Evolutionary conservation across 2,329 filamentous ascomycete species (phyloP).

Genomic region (Xylariaceae sp.): DNA sequence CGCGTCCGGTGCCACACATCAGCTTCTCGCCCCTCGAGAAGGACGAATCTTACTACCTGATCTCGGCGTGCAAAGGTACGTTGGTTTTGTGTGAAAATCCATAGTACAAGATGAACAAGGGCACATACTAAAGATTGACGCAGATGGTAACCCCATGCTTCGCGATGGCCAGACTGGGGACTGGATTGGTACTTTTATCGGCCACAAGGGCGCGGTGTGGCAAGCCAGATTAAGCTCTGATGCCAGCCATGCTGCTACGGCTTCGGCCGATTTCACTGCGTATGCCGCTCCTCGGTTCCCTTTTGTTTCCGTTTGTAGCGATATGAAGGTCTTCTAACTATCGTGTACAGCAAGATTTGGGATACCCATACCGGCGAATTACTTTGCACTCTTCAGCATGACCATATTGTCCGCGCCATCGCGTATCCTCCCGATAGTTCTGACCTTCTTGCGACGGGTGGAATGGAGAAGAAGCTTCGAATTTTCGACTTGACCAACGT

Average conservation of each 20-base stretch:
- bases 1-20: conserved; percentile 84
- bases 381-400: conserved; percentile 79
- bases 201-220: conserved; percentile 98
- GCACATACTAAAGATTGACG: conserved; percentile 11
- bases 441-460: conserved; percentile 86
- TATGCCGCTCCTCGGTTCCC: conserved; percentile 41
- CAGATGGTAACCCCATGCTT: conserved; percentile 97
- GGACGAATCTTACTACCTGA: conserved; percentile 82
- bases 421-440: conserved; percentile 79
- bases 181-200: conserved; percentile 97
- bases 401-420: conserved; percentile 91
- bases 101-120: background rate
- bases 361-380: conserved; percentile 92
- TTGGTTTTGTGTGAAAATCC: background rate
- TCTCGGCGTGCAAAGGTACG: conserved; percentile 84
- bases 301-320: background rate
- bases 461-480: conserved; percentile 92
- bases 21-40: conserved; percentile 81
- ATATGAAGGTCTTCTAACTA: background rate
- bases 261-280: conserved; percentile 93
- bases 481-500: conserved; percentile 78
- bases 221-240: conserved; percentile 87
- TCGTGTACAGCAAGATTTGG: conserved; percentile 73
- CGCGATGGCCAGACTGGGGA: conserved; percentile 93
- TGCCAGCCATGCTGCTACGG: conserved; percentile 82